Evolutionary conservation across 495 filamentous ascomycete species (phyloP).

Genomic region (Daldinia grandis): DNA sequence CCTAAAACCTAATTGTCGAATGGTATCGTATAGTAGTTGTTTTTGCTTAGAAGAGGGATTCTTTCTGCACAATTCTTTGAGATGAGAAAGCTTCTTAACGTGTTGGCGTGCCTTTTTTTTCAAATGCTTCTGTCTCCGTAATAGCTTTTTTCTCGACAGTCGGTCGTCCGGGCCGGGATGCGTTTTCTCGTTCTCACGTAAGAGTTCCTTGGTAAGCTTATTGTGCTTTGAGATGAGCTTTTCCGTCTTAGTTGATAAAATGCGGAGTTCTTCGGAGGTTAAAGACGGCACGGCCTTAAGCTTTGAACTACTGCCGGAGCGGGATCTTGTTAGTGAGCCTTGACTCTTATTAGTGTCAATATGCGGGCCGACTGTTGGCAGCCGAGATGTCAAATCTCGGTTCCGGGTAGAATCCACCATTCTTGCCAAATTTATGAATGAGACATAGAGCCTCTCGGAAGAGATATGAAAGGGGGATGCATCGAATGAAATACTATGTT

Average conservation of each 20-base stretch:
- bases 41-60: neutral
- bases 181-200: constrained; percentile 3
- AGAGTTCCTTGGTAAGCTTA: constrained; percentile 15
- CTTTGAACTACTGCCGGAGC: neutral
- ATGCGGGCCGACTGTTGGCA: neutral
- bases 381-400: neutral
- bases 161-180: neutral
- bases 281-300: neutral
- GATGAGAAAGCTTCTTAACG: constrained; percentile 10
- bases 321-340: neutral
- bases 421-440: neutral
- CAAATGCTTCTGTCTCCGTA: neutral
- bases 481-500: neutral
- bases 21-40: constrained; percentile 1
- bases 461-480: neutral
- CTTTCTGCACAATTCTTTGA: constrained; percentile 4
- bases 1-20: constrained; percentile 11
- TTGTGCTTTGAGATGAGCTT: neutral
- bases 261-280: neutral
- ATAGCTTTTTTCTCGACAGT: constrained; percentile 1
- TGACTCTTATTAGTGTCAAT: neutral
- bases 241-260: neutral
- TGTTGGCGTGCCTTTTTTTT: constrained; percentile 1
- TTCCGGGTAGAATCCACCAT: neutral
- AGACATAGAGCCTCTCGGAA: neutral